Conservation (phyloP, 1,284 basidiomycete species). For the Earliella scabrosa region DNA sequence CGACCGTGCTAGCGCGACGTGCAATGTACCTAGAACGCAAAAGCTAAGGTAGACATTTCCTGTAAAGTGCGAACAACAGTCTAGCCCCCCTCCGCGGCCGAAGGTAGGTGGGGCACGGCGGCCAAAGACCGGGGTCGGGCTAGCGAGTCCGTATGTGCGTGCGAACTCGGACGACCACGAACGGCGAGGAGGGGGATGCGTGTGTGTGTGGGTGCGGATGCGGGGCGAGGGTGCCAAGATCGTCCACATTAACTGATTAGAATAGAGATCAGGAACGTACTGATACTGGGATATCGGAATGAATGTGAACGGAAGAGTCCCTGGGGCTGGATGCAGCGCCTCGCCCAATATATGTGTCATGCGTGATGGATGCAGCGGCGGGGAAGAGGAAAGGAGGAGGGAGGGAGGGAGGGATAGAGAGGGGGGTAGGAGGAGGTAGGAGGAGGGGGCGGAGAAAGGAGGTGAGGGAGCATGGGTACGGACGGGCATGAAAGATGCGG, state of each 20-base stretch:
- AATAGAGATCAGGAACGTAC: slow-evolving; percentile 5
- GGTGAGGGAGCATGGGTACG: neutral
- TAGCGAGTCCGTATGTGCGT: no score
- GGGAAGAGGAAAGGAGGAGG: neutral
- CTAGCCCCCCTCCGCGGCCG: no score
- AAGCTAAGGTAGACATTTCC: no score
- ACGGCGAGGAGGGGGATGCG: neutral
- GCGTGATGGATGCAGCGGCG: neutral
- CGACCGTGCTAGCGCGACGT: no score
- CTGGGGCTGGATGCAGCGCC: slow-evolving; percentile 2
- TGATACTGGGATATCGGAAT: slow-evolving; percentile 6
- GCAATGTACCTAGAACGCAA: no score
- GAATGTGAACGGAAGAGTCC: slow-evolving; percentile 15
- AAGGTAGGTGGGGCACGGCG: no score
- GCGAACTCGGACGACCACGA: neutral
- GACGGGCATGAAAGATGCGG: neutral
- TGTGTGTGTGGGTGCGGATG: neutral
- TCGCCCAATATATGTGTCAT: slow-evolving; percentile 2
- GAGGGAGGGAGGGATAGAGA: neutral
- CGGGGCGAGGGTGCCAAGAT: neutral
- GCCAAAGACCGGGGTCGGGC: no score
- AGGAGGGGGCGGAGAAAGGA: neutral
- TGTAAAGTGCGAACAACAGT: no score
- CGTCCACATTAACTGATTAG: slow-evolving; percentile 18
- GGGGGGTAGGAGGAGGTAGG: neutral